phyloP scores from a whole-genome alignment of 306 rosid species.

The Astragalus membranaceus region DNA sequence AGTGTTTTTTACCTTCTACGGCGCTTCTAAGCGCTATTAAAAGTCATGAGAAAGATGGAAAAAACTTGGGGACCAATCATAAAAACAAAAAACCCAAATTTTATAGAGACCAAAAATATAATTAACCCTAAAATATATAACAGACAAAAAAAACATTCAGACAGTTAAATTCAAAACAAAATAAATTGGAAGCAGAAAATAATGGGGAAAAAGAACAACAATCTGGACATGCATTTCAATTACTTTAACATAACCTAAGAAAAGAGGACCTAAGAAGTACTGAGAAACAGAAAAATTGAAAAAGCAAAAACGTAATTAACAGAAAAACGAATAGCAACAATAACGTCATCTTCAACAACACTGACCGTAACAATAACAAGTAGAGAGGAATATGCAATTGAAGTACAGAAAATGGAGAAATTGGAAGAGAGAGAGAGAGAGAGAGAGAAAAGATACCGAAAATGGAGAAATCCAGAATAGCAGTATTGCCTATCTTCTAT shows the following conservation, averaged over 20 bases:
- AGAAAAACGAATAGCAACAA: background rate
- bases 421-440: background rate
- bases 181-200: background rate
- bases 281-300: background rate
- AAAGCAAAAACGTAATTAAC: background rate
- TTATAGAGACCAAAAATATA: too few species aligned
- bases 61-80: too few species aligned
- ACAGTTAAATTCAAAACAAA: background rate
- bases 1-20: too few species aligned
- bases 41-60: too few species aligned
- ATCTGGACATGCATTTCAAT: background rate
- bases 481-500: too few species aligned
- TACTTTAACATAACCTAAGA: background rate
- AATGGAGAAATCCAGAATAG: too few species aligned
- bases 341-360: background rate
- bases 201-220: too few species aligned
- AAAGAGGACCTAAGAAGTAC: background rate
- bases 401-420: background rate
- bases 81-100: too few species aligned
- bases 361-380: background rate
- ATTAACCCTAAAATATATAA: too few species aligned
- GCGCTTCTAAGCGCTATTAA: too few species aligned
- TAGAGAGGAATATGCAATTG: background rate
- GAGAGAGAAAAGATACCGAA: constrained; percentile 3
- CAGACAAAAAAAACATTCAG: background rate